Percentiles rank a stretch among this genome's conserved stretches.
Conservation (phyloP, 257 asterid genomes). For the Solanum appendiculatum region DNA sequence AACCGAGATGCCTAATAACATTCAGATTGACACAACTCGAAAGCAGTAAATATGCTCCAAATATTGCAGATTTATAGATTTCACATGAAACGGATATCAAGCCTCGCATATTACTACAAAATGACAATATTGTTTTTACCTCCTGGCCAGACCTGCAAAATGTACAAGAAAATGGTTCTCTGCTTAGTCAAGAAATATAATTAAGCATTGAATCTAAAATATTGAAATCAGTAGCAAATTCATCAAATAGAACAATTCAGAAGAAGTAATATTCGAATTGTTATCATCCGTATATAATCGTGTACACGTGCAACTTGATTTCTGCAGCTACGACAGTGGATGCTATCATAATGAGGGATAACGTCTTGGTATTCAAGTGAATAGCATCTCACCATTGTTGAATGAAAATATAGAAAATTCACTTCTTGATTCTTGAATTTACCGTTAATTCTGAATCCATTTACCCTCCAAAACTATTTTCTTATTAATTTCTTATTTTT, state of each 20-base stretch:
- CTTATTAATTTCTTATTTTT: not conserved
- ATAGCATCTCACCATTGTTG: not conserved
- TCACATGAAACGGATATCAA: not conserved
- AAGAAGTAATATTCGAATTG: not conserved
- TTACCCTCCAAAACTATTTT: not conserved
- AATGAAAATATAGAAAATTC: not conserved
- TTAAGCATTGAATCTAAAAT: not conserved
- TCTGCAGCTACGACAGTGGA: not conserved
- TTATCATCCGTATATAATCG: not conserved
- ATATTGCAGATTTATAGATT: not conserved
- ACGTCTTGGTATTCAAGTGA: not conserved
- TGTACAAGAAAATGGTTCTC: too few relatives aligned
- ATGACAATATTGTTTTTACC: too few relatives aligned
- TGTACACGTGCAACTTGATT: not conserved
- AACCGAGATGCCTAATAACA: too few relatives aligned
- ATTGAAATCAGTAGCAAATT: not conserved
- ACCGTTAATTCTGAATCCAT: not conserved
- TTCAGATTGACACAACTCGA: not conserved
- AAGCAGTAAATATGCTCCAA: not conserved
- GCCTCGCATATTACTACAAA: not conserved
- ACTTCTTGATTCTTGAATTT: too few relatives aligned
- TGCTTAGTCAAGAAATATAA: too few relatives aligned
- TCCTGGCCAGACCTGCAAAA: too few relatives aligned
- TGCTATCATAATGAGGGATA: not conserved
- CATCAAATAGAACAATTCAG: not conserved